Percentiles rank a stretch among this genome's conserved stretches.
Conservation (phyloP, 176 grass and related monocot genomes). For the Triticum timopheevii region DNA sequence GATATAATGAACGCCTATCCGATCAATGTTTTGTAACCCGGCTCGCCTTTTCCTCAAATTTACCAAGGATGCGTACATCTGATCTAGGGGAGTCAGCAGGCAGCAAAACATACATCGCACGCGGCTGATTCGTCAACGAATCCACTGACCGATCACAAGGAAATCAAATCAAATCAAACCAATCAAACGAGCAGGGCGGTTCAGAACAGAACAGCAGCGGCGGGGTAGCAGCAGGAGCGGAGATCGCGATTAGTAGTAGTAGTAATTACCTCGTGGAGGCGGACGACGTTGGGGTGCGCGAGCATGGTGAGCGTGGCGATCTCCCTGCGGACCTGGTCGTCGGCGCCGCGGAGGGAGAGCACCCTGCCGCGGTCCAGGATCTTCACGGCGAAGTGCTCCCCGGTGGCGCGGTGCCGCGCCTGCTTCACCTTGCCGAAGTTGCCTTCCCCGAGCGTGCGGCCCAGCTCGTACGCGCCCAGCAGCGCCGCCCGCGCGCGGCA, state of each 20-base stretch:
- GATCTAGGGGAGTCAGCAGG: too few species aligned
- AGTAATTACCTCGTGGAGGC: slow-evolving; percentile 65
- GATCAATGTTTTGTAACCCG: background rate
- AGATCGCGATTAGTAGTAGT: background rate
- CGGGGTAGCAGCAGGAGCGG: background rate
- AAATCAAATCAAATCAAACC: background rate
- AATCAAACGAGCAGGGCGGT: background rate
- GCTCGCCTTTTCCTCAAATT: background rate
- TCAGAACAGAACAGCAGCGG: background rate
- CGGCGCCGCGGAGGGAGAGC: slow-evolving; percentile 45
- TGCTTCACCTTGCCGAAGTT: slow-evolving; percentile 91
- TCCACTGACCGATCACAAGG: background rate
- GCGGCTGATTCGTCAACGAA: background rate
- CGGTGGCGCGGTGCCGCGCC: slow-evolving; percentile 51
- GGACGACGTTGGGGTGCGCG: slow-evolving; percentile 78
- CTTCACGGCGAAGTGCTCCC: slow-evolving; percentile 72
- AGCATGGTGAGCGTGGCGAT: slow-evolving; percentile 69
- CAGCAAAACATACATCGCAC: background rate
- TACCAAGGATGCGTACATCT: background rate
- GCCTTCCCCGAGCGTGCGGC: slow-evolving; percentile 72
- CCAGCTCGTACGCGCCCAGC: slow-evolving; percentile 73
- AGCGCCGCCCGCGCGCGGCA: slow-evolving; percentile 14
- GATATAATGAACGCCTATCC: background rate
- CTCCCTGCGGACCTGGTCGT: slow-evolving; percentile 79
- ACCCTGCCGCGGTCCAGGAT: slow-evolving; percentile 70